A percentile compares a stretch with the other conserved stretches of the same genome.
These are phyloP conservation scores for Sporothrix curviconia DNA, from an alignment of 2,329 filamentous ascomycete genomes.

Conservation along the genomic window DNA sequence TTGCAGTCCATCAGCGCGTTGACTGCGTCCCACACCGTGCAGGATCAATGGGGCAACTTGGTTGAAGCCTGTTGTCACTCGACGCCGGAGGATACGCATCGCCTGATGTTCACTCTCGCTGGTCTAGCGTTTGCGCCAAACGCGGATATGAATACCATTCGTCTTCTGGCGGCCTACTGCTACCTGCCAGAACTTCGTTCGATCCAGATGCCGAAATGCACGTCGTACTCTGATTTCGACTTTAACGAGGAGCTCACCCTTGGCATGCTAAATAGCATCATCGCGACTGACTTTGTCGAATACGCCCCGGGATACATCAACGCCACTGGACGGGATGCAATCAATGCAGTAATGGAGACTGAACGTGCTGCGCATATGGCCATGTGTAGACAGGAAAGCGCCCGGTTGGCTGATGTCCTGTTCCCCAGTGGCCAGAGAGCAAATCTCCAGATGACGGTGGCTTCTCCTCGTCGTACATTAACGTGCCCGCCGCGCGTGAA, in stretches of 20 bases:
- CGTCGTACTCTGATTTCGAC: not conserved
- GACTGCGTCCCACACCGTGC: not conserved
- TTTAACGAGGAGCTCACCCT: slow-evolving; percentile 9
- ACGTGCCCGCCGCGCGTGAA: slow-evolving; percentile 33
- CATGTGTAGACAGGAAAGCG: not conserved
- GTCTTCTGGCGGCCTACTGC: slow-evolving; percentile 38
- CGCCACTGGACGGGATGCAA: not conserved
- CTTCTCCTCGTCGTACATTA: slow-evolving; percentile 25
- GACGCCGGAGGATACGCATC: not conserved
- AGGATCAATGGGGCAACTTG: slow-evolving; percentile 23
- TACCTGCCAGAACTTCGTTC: slow-evolving; percentile 33
- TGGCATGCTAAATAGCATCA: not conserved
- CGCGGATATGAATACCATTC: slow-evolving; percentile 23
- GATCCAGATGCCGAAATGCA: slow-evolving; percentile 25
- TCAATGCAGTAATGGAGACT: not conserved
- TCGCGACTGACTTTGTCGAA: not conserved
- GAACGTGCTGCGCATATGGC: not conserved
- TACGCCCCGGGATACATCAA: not conserved
- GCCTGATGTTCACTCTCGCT: slow-evolving; percentile 24
- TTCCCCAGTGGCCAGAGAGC: not conserved
- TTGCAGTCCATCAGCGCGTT: not conserved
- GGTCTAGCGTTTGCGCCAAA: slow-evolving; percentile 23
- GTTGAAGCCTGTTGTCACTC: slow-evolving; percentile 19
- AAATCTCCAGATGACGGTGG: too few species aligned
- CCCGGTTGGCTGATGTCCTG: not conserved